These are phyloP conservation scores for Xerocomellus amylosporus DNA, from an alignment of 768 basidiomycete genomes.

Conservation along the genomic window DNA sequence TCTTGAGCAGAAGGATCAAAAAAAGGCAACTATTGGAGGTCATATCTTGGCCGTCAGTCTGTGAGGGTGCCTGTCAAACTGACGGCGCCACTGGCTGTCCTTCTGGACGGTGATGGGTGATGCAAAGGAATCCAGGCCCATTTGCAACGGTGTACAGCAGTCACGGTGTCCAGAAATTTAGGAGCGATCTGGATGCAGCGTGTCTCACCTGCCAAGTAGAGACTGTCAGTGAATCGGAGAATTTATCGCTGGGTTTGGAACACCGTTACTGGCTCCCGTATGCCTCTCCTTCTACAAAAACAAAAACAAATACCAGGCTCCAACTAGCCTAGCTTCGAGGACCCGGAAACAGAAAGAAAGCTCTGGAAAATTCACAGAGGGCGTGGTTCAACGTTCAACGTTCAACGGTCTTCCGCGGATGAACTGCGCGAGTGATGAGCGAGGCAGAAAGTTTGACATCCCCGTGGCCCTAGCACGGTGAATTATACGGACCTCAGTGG, in stretches of 20 bases:
- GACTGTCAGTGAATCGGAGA: slow-evolving; percentile 18
- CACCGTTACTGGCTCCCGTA: neutral
- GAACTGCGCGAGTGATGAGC: slow-evolving; percentile 19
- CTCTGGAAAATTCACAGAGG: neutral
- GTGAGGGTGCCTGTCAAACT: neutral
- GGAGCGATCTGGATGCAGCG: slow-evolving; percentile 1
- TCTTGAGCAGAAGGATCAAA: neutral
- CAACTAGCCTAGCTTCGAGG: slow-evolving; percentile 1
- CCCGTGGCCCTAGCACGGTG: slow-evolving; percentile 17
- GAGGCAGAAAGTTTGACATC: slow-evolving; percentile 19
- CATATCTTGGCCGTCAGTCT: neutral
- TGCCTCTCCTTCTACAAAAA: slow-evolving; percentile 7
- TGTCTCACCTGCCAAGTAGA: neutral
- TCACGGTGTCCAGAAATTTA: neutral
- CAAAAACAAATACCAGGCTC: slow-evolving; percentile 20
- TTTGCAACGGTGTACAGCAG: neutral
- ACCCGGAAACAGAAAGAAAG: slow-evolving; percentile 1
- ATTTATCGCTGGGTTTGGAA: slow-evolving; percentile 22
- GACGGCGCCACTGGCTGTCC: slow-evolving; percentile 1
- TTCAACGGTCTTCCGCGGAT: slow-evolving; percentile 13
- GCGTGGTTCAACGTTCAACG: too few relatives aligned
- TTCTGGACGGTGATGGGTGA: neutral
- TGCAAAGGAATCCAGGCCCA: neutral
- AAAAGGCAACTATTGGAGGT: neutral
- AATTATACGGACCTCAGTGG: slow-evolving; percentile 3